A percentile compares a stretch with the other conserved stretches of the same genome.
These are phyloP conservation scores for Neckera pumila DNA, from an alignment of 225 moss, liverwort and hornwort genomes.

Conservation along the genomic window DNA sequence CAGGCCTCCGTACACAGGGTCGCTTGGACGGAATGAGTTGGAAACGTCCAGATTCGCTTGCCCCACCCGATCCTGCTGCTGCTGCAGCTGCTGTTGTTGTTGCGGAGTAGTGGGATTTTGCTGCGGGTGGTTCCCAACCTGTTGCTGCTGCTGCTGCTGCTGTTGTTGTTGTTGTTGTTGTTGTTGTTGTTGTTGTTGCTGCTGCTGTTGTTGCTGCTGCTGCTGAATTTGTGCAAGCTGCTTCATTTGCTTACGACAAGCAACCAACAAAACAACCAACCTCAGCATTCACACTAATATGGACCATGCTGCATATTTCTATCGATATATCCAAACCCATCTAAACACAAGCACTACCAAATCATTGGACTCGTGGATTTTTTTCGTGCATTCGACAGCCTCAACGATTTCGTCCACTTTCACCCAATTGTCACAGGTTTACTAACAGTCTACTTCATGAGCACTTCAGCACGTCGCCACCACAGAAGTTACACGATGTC, in stretches of 20 bases:
- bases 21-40: constrained; percentile 80
- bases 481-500: background rate
- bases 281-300: constrained; percentile 1
- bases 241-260: constrained; percentile 66
- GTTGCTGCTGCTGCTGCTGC: constrained; percentile 62
- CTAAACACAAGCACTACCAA: background rate
- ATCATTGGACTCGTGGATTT: background rate
- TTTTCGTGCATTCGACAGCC: background rate
- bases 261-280: constrained; percentile 22
- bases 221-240: constrained; percentile 84
- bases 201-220: constrained; percentile 52
- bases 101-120: constrained; percentile 46
- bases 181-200: constrained; percentile 59
- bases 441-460: background rate
- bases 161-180: constrained; percentile 35
- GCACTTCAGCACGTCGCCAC: background rate
- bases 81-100: constrained; percentile 43
- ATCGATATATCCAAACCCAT: background rate
- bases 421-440: background rate
- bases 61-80: constrained; percentile 77
- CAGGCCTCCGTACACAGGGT: constrained; percentile 59
- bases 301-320: background rate
- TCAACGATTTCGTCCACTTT: background rate
- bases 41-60: constrained; percentile 79
- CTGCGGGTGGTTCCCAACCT: constrained; percentile 62